Percentiles rank a stretch among this genome's conserved stretches.
phyloP scores from a whole-genome alignment of 164 flowering plant species.

The Paratinospora sagittata region DNA sequence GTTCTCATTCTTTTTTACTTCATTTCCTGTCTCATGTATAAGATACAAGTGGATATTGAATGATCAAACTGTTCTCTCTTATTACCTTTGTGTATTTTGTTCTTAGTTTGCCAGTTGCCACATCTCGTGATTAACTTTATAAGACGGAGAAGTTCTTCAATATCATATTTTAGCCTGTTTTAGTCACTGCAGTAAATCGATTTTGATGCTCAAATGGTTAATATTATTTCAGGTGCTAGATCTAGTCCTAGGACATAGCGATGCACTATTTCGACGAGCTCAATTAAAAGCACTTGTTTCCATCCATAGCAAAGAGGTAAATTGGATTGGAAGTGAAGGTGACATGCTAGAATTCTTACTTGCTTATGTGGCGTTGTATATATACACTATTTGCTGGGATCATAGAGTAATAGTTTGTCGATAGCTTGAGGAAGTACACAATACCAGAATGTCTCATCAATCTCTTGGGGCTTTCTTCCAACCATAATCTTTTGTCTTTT shows the following conservation, averaged over 20 bases:
- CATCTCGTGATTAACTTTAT: no score
- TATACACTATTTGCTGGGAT: no score
- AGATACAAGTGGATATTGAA: no score
- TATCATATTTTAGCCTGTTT: neutral
- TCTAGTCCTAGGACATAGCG: conserved; percentile 77
- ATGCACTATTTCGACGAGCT: conserved; percentile 88
- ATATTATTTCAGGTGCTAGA: conserved; percentile 63
- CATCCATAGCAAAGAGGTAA: conserved; percentile 88
- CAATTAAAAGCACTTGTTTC: conserved; percentile 94
- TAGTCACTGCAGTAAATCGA: neutral
- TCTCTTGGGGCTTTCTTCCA: neutral
- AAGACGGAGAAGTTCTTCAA: neutral
- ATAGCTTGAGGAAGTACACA: no score
- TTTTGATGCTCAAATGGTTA: conserved; percentile 4
- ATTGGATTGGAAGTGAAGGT: conserved; percentile 1
- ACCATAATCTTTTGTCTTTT: neutral
- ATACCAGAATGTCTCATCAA: neutral
- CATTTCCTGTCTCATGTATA: no score
- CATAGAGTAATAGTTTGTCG: no score
- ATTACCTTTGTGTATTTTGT: no score
- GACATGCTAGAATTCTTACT: neutral
- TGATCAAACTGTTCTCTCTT: no score
- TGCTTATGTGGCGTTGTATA: neutral
- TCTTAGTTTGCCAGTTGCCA: no score
- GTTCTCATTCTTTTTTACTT: no score